phyloP scores from a whole-genome alignment of 2,329 filamentous ascomycete species.

The Cercospora sp. region DNA sequence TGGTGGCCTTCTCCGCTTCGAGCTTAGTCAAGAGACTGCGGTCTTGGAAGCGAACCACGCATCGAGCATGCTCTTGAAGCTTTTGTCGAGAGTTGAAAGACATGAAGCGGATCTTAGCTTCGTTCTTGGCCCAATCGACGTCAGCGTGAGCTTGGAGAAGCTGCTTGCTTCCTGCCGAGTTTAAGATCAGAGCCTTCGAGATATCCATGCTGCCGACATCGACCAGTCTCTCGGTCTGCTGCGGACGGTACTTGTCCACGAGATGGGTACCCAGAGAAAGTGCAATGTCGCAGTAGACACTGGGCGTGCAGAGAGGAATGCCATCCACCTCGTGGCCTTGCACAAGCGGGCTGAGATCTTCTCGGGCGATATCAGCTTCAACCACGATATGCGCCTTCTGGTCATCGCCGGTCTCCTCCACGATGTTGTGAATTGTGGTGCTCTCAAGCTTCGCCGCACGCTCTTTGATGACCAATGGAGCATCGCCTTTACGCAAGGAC shows the following conservation, averaged over 20 bases:
- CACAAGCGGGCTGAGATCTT: conserved; percentile 43
- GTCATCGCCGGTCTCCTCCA: conserved; percentile 9
- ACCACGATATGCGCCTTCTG: conserved; percentile 33
- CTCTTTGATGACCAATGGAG: neutral
- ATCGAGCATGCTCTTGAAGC: neutral
- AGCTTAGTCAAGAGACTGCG: neutral
- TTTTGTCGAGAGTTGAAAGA: neutral
- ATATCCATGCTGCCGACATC: neutral
- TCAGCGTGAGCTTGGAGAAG: neutral
- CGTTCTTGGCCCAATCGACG: neutral
- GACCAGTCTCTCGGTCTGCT: neutral
- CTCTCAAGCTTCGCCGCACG: neutral
- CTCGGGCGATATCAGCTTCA: conserved; percentile 45
- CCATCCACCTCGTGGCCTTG: conserved; percentile 49
- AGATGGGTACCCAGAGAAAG: conserved; percentile 36
- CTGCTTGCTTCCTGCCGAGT: neutral
- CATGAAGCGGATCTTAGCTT: neutral
- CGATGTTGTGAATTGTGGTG: conserved; percentile 24
- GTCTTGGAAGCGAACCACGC: neutral
- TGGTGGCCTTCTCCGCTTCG: neutral
- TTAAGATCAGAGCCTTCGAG: neutral
- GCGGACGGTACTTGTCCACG: neutral
- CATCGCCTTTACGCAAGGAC: neutral
- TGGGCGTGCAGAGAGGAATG: conserved; percentile 45
- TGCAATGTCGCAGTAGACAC: conserved; percentile 41